Evolutionary conservation across 2,329 filamentous ascomycete genomes (phyloP).

Genomic region (Colletotrichum tofieldiae): DNA sequence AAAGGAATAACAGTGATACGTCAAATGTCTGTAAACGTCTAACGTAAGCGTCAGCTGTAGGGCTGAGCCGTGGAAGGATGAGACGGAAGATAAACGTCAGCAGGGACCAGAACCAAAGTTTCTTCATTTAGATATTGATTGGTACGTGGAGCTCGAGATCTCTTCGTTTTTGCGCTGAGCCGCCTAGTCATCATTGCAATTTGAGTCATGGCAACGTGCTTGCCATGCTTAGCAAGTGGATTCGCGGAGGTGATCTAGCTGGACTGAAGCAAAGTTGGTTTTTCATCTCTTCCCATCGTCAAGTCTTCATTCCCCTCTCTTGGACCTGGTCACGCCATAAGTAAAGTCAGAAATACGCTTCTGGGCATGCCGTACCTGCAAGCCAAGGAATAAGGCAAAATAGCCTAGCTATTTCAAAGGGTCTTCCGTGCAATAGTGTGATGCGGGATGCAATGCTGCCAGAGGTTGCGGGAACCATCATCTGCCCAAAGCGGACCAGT

Average conservation of each 20-base stretch:
- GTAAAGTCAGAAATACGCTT: neutral
- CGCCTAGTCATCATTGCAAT: neutral
- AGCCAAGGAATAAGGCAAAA: neutral
- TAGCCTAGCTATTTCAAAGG: neutral
- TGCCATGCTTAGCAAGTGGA: neutral
- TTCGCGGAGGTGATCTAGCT: neutral
- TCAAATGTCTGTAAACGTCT: neutral
- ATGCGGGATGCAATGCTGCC: neutral
- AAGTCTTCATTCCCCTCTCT: too few relatives aligned
- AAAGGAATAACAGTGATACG: neutral
- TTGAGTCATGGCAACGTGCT: neutral
- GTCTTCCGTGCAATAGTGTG: neutral
- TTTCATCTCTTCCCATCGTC: too few relatives aligned
- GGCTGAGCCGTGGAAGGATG: neutral
- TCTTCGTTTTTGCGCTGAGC: neutral
- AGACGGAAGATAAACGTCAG: constrained; percentile 22
- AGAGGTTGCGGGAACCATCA: neutral
- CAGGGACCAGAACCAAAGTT: neutral
- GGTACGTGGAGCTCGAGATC: neutral
- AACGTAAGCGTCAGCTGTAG: constrained; percentile 7
- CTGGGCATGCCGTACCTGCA: neutral
- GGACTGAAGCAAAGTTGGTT: too few relatives aligned
- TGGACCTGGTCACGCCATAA: neutral
- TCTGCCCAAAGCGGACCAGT: neutral
- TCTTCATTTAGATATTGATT: neutral